phyloP scores from a whole-genome alignment of 1,284 basidiomycete genomes.

The Irpex sp. region DNA sequence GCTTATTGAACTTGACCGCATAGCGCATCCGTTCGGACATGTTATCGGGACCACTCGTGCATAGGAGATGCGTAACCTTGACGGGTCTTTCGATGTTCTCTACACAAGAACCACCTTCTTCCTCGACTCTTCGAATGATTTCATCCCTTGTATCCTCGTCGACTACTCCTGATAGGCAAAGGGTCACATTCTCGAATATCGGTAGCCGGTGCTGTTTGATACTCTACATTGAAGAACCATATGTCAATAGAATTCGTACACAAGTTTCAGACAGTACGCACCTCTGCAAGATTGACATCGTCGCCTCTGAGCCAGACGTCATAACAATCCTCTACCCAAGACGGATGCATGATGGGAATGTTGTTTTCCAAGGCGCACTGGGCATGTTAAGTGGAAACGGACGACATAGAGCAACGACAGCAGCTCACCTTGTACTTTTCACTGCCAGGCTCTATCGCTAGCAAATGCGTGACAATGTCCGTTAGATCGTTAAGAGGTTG shows the following conservation, averaged over 20 bases:
- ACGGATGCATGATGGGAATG: slow-evolving; percentile 66
- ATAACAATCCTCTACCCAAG: slow-evolving; percentile 68
- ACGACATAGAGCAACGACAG: neutral
- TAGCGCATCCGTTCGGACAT: slow-evolving; percentile 67
- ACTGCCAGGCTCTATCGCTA: slow-evolving; percentile 64
- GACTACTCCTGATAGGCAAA: slow-evolving; percentile 65
- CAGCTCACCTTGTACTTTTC: slow-evolving; percentile 62
- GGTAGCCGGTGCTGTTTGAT: slow-evolving; percentile 52
- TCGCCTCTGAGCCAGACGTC: slow-evolving; percentile 72
- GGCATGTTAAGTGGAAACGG: neutral
- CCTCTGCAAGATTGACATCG: slow-evolving; percentile 55
- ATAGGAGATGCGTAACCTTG: slow-evolving; percentile 64
- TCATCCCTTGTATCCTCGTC: slow-evolving; percentile 46
- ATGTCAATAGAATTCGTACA: neutral
- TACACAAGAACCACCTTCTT: slow-evolving; percentile 51
- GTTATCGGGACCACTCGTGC: slow-evolving; percentile 34
- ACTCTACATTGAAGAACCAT: slow-evolving; percentile 33
- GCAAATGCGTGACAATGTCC: slow-evolving; percentile 74
- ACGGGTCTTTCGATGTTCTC: slow-evolving; percentile 64
- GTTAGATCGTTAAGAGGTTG: slow-evolving; percentile 61
- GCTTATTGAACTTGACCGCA: slow-evolving; percentile 60
- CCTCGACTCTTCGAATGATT: slow-evolving; percentile 49
- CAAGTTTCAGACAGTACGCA: slow-evolving; percentile 20
- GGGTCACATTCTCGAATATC: slow-evolving; percentile 54
- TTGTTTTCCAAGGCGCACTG: slow-evolving; percentile 72